Evolutionary conservation across 2,329 filamentous ascomycete species (phyloP), one percentile per base, ranked within the genome.

Genomic region (Fusarium succisae): DNA sequence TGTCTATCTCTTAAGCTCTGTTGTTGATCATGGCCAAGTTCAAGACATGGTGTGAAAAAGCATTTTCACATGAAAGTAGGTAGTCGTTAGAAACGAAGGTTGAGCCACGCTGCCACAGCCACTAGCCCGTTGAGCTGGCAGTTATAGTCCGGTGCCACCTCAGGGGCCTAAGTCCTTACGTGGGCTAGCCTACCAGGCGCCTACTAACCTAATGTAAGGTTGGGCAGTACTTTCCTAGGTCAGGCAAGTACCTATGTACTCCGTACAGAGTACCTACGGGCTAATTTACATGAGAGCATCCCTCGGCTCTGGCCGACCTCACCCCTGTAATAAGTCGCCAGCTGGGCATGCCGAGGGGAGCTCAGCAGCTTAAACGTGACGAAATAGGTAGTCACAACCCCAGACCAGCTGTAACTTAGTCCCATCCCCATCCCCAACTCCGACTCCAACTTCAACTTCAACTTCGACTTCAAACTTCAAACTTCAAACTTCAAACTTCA

Each of bases 231-330:
- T 38, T 48, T 30, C 45, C 24, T n/a, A 24, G 35, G n/a, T 39
- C 26, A 50, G 56, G 30, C 47, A 50, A 50, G 28, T 32, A 30
- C 28, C 28, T 30, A 35, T 35, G 32, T 35, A 35, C 32, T 35
- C 32, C 32, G 12, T 30, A 30, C 30, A 12, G 28, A 30, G 13
- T 15, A 50, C 11, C 47, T 15, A 8, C 47, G 15, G 44, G 24
- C 24, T 28, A 35, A 35, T 15, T 35, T 35, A 28, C 44, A 28
- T 22, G 14, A 32, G 18, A 28, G 51, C 47, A 58, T 55, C 68
- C 67, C 78, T 80, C 79, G 76, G 79, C 69, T 78, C 73, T 72
- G 66, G 44, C 75, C 67, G 75, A 64, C 51, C 55, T 38, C 15
- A 78, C 63, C 79, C 79, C 76, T 80, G 76, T 73, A 58, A 26